Conservation (phyloP, 768 basidiomycete genomes). For the Lactarius trivialis region DNA sequence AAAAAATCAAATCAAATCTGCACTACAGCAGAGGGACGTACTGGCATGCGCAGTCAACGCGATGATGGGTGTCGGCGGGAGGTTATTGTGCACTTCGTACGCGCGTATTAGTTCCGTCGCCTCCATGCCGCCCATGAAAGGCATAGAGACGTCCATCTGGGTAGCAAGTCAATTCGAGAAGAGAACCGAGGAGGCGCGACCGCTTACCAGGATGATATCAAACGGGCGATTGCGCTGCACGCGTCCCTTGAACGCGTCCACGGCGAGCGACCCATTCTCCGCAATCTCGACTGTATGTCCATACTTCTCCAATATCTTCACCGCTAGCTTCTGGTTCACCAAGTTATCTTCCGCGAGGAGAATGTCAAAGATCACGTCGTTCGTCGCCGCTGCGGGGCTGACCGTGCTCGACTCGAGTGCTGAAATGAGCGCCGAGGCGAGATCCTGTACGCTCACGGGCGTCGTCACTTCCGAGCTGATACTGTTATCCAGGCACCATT, state of each 20-base stretch:
- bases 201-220: slow-evolving; percentile 81
- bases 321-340: slow-evolving; percentile 92
- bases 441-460: slow-evolving; percentile 80
- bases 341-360: slow-evolving; percentile 95
- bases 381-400: slow-evolving; percentile 78
- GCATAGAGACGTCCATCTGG: slow-evolving; percentile 98
- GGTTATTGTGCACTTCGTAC: slow-evolving; percentile 67
- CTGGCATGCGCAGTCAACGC: slow-evolving; percentile 97
- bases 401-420: slow-evolving; percentile 94
- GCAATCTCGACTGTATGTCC: slow-evolving; percentile 95
- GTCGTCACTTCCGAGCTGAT: slow-evolving; percentile 93
- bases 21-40: slow-evolving; percentile 37
- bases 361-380: slow-evolving; percentile 85
- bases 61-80: slow-evolving; percentile 82
- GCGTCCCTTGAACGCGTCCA: slow-evolving; percentile 84
- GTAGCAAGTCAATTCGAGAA: not conserved
- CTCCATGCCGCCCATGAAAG: slow-evolving; percentile 98
- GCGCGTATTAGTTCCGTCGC: slow-evolving; percentile 88
- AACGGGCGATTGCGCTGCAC: slow-evolving; percentile 67
- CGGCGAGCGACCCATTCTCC: slow-evolving; percentile 91
- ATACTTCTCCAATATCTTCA: slow-evolving; percentile 94
- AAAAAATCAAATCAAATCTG: slow-evolving; percentile 8
- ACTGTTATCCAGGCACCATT: slow-evolving; percentile 95
- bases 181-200: no score
- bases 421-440: slow-evolving; percentile 86